These are phyloP conservation scores for Steccherinum ochraceum DNA, from an alignment of 768 basidiomycete species.

Conservation along the genomic window DNA sequence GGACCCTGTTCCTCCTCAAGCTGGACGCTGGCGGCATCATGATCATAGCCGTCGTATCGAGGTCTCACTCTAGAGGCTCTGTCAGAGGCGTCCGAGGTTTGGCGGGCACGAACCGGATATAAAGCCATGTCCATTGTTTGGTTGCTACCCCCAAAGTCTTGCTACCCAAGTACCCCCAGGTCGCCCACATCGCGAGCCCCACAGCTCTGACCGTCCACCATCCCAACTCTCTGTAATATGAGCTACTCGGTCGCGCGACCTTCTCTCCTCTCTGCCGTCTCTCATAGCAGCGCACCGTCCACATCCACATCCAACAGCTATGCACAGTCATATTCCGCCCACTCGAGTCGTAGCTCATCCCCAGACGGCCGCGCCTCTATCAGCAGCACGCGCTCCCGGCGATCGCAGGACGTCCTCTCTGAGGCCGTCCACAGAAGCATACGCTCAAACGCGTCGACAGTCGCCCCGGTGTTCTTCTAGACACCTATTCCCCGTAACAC, in stretches of 20 bases:
- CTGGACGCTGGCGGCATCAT: too few species aligned
- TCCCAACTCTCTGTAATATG: not conserved
- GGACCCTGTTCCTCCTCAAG: too few species aligned
- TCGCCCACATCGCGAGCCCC: too few species aligned
- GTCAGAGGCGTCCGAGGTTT: not conserved
- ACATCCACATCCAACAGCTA: not conserved
- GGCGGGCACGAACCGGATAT: not conserved
- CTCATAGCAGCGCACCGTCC: not conserved
- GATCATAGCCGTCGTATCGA: too few species aligned
- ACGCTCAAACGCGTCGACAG: slow-evolving; percentile 15
- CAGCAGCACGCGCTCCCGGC: not conserved
- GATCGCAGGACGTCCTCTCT: not conserved
- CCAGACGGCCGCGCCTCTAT: not conserved
- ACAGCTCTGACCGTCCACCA: not conserved
- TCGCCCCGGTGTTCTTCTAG: slow-evolving; percentile 21
- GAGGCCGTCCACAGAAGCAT: slow-evolving; percentile 14
- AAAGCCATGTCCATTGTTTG: not conserved
- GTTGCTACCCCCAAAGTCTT: not conserved
- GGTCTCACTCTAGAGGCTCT: too few species aligned
- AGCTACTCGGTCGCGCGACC: not conserved
- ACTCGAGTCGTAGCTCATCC: not conserved
- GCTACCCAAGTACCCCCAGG: not conserved
- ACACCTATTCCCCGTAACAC: not conserved
- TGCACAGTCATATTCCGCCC: not conserved
- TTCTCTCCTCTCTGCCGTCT: not conserved